Evolutionary conservation across 2,329 filamentous ascomycete species (phyloP).

Genomic region (Tricladium varicosporioides): DNA sequence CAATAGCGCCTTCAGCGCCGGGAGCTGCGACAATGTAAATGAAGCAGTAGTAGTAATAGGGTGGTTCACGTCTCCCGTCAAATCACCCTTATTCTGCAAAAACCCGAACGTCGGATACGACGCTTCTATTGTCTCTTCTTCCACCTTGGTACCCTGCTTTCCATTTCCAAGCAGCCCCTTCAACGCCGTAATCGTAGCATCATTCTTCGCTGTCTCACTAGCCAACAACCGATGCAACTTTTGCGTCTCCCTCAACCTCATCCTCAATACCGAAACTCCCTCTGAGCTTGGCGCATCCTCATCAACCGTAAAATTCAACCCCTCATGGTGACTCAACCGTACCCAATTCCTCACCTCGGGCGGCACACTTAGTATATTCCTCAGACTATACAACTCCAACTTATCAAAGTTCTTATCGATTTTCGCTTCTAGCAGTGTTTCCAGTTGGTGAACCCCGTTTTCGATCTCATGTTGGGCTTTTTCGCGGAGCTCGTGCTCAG

Average conservation of each 20-base stretch:
- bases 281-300: constrained; percentile 57
- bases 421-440: constrained; percentile 76
- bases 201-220: constrained; percentile 70
- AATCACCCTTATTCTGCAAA: constrained; percentile 50
- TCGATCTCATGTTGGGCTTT: constrained; percentile 72
- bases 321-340: constrained; percentile 78
- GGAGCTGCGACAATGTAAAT: constrained; percentile 81
- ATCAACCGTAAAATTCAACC: constrained; percentile 30
- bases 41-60: constrained; percentile 69
- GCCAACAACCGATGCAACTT: constrained; percentile 69
- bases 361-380: constrained; percentile 76
- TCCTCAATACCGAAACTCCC: constrained; percentile 68
- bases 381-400: constrained; percentile 84
- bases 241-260: constrained; percentile 74
- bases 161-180: constrained; percentile 51
- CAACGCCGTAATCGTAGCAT: constrained; percentile 65
- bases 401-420: constrained; percentile 85
- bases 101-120: constrained; percentile 48
- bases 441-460: constrained; percentile 79
- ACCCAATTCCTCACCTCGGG: constrained; percentile 76
- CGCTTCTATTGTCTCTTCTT: constrained; percentile 15
- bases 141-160: constrained; percentile 44
- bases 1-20: constrained; percentile 71
- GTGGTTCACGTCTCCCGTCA: constrained; percentile 50
- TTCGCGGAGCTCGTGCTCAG: constrained; percentile 41